These are phyloP conservation scores for Fusarium newnesense DNA, from an alignment of 2,329 filamentous ascomycete species.

Conservation along the genomic window DNA sequence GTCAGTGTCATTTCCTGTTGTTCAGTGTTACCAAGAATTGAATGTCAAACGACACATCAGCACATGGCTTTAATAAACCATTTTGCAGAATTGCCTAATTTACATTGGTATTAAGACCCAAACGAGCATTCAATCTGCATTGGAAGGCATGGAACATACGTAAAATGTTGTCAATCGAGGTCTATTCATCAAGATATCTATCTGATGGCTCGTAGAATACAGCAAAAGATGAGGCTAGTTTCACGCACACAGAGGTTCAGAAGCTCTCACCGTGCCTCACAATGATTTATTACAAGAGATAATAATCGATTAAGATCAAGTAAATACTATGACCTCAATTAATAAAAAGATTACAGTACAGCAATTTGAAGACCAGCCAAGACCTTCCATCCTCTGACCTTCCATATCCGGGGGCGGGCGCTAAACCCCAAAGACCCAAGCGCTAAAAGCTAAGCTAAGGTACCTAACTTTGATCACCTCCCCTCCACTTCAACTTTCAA, in stretches of 20 bases:
- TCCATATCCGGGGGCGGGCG: slow-evolving; percentile 9
- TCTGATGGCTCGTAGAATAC: not conserved
- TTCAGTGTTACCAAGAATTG: not conserved
- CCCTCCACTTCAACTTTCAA: slow-evolving; percentile 14
- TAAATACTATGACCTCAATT: not conserved
- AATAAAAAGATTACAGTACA: not conserved
- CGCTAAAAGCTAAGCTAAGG: slow-evolving; percentile 23
- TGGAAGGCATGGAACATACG: too few species aligned
- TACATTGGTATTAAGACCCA: too few species aligned
- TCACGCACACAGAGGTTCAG: fast-evolving
- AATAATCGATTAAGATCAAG: not conserved
- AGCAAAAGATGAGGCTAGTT: not conserved
- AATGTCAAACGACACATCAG: not conserved
- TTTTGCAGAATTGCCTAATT: too few species aligned
- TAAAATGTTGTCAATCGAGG: not conserved
- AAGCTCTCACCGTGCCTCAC: fast-evolving
- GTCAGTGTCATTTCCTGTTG: fast-evolving
- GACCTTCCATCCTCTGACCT: slow-evolving; percentile 23
- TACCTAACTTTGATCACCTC: slow-evolving; percentile 12
- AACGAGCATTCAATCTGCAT: too few species aligned
- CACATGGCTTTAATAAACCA: too few species aligned
- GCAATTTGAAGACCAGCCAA: not conserved
- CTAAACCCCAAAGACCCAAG: slow-evolving; percentile 25
- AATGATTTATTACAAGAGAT: not conserved
- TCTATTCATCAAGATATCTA: not conserved